Base-by-base conservation (phyloP, 2,329 filamentous ascomycete genomes). In the Aureobasidium sp. region DNA sequence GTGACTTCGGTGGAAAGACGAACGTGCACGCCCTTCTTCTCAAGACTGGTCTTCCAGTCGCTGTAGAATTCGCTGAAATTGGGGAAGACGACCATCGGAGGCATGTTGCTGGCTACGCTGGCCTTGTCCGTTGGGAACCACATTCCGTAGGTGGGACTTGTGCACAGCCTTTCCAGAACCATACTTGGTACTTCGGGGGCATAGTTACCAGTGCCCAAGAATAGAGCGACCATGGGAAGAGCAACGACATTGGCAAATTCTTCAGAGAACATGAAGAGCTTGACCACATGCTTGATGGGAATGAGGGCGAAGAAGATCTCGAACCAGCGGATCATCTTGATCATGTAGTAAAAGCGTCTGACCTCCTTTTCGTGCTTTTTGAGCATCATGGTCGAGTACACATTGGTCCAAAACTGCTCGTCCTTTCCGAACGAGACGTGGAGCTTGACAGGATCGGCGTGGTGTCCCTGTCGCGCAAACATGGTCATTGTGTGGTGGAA, bases 141-240 rank as follows among this genome's bases (percentile, higher is more conserved):
- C 80, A 84, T 83, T 48, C 82, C 81, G 63, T 82, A 83, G 1
- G 81, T 84, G 0, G 81, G 81, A 65, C 78, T 80, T 1, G 78
- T 81, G 67, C 73, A 78, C 1, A 81, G 71, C 12, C 79, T 67
- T 65, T 81, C 79, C 15, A 91, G 77, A 37, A 91, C 85, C 27
- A 87, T 86, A 46, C 81, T 83, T 0, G 87, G 84, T 0, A 91
- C 87, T 65, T 89, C 84, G 0, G 87, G 84, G 0, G 87, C 88
- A 67, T 89, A 86, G 66, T 91, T 91, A 1, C 88, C 87, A 6
- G 88, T 90, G 0, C 88, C 88, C 0, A 91, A 77, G 69, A 92
- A 90, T 1, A 91, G 76, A 0, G 88, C 88, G 36, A 90, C 82
- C 71, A 91, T 82, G 0, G 88, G 88, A 63, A 88, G 79, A 0